A percentile compares a stretch with the other conserved stretches of the same genome.
Evolutionary conservation across 345 rosid genomes (phyloP).

Genomic region (Conringia planisiliqua): DNA sequence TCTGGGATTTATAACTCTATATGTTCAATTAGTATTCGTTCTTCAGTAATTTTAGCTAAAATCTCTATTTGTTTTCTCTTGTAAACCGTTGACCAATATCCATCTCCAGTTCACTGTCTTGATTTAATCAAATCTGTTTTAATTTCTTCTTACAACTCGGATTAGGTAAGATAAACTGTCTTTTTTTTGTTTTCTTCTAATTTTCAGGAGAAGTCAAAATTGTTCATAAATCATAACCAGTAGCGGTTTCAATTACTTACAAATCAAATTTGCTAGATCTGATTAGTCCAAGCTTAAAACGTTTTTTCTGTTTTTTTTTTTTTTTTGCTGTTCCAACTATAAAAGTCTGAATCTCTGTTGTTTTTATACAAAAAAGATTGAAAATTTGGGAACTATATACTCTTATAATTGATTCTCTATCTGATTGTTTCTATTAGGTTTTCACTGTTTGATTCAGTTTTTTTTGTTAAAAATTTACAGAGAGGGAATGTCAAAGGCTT

Average conservation of each 20-base stretch:
- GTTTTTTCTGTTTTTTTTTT: background rate
- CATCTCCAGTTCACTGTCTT: background rate
- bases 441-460: background rate
- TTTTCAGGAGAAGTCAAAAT: background rate
- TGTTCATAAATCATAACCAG: background rate
- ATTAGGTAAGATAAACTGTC: background rate
- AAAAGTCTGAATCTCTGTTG: background rate
- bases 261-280: background rate
- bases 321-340: background rate
- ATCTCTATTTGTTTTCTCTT: background rate
- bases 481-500: constrained; percentile 40
- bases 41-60: background rate
- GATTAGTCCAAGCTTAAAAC: background rate
- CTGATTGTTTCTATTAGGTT: background rate
- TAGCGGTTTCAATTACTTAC: background rate
- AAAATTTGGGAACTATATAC: background rate
- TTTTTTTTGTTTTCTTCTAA: background rate
- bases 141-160: background rate
- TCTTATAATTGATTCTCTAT: background rate
- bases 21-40: background rate
- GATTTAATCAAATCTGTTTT: background rate
- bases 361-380: background rate
- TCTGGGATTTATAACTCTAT: background rate
- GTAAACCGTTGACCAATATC: background rate
- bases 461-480: background rate